A percentile compares a stretch with the other conserved stretches of the same genome.
phyloP scores from a whole-genome alignment of 1,284 basidiomycete species.

The Trichosporon coremiiforme region DNA sequence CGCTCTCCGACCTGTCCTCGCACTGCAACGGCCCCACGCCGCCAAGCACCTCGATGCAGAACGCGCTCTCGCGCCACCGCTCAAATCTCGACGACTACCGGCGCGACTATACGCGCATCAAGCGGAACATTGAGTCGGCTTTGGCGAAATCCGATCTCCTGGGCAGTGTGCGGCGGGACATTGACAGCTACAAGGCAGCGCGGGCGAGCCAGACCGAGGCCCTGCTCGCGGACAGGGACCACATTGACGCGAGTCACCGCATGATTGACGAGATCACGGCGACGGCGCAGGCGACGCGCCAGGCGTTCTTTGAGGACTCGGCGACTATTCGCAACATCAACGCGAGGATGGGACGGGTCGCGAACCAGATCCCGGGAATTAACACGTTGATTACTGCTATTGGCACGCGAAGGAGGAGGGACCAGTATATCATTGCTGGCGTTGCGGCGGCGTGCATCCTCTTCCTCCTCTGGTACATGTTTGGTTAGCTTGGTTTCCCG shows the following conservation, averaged over 20 bases:
- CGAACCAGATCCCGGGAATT: slow-evolving; percentile 87
- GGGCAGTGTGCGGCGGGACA: slow-evolving; percentile 90
- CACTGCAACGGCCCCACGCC: slow-evolving; percentile 71
- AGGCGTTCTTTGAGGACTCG: slow-evolving; percentile 87
- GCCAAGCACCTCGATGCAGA: slow-evolving; percentile 79
- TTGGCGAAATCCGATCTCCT: slow-evolving; percentile 84
- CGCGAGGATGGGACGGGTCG: slow-evolving; percentile 75
- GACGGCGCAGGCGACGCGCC: slow-evolving; percentile 96
- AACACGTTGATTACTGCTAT: slow-evolving; percentile 92
- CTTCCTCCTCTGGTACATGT: slow-evolving; percentile 75
- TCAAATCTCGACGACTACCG: slow-evolving; percentile 87
- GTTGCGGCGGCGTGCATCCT: slow-evolving; percentile 83
- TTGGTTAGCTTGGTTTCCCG: slow-evolving; percentile 56
- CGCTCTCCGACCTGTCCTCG: slow-evolving; percentile 71
- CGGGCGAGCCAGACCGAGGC: slow-evolving; percentile 79
- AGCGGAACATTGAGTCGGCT: slow-evolving; percentile 78
- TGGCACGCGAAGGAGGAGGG: slow-evolving; percentile 81
- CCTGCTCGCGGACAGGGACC: slow-evolving; percentile 79
- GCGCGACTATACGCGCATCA: slow-evolving; percentile 78
- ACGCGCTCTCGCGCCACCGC: slow-evolving; percentile 84
- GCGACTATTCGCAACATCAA: slow-evolving; percentile 74
- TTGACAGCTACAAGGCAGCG: slow-evolving; percentile 75
- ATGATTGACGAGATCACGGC: slow-evolving; percentile 87
- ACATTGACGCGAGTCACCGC: slow-evolving; percentile 86
- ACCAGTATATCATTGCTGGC: slow-evolving; percentile 84